Evolutionary conservation across 257 asterid species (phyloP), one percentile per base, ranked within the genome.

Genomic region (Nicotiana tabacum): DNA sequence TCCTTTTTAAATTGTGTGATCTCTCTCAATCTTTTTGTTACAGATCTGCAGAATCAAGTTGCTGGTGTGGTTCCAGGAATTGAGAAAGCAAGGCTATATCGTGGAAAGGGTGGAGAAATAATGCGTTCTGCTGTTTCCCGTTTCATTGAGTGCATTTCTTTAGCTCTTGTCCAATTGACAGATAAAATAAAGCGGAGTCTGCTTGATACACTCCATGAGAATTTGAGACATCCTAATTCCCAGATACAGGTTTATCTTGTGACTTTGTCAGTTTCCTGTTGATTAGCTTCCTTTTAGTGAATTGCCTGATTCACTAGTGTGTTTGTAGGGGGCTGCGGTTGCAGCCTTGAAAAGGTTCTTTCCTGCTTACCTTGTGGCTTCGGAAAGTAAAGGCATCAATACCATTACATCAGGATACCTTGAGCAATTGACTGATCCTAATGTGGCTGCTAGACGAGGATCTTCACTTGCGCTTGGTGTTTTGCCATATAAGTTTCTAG

Each of bases 81-180:
- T 88, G 99, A 96, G 89, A 96, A 96, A 89, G 98, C 99, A 82
- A 89, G 99, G 46, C 92, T 96, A 48, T 94, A 94, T 90, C 98
- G 99, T 65, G 98, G 99, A 82, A 96, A 96, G 88, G 99, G 99
- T 74, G 99, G 98, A 83, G 99, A 96, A 89, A 94, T 96, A 82
- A 94, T 94, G 99, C 98, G 99, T 67, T 89, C 91, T 85, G 93
- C 98, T 77, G 99, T 96, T 85, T 96, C 98, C 77, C 98, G 95
- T 83, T 94, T 91, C 89, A 93, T 93, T 81, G 96, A 94, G 85
- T 94, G 98, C 85, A 91, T 90, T 83, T 92, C 98, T 78, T 80
- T 46, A 82, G 95, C 96, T 80, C 88, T 82, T 83, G 78, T 94
- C 66, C 85, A 88, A 80, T 83, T 93, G 87, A 85, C 93, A 58